Base-by-base conservation (phyloP, 345 rosid genomes). In the Arabis alpina region DNA sequence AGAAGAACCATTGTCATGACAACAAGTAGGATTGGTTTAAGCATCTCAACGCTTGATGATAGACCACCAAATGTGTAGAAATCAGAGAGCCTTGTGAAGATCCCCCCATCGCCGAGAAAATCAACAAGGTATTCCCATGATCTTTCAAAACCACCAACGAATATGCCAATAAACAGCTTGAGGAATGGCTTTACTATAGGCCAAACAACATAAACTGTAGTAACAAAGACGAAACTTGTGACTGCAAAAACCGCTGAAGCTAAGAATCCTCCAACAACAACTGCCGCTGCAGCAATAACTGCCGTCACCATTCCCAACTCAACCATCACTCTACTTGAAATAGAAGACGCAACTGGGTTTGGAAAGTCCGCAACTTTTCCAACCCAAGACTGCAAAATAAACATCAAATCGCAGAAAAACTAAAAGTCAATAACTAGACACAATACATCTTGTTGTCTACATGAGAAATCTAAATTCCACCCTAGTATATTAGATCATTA, bases 271-370 rank as follows among this genome's bases (percentile, higher is more conserved):
- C 98, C 98, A 73, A 86, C 88, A 34, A 87, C 80, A 75, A 74
- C 90, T 70, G 98, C 91, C 2, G 97, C 95, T 14, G 95, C 87
- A 62, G 86, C 93, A 82, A 92, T 92, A 47, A 84, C 71, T 54
- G 97, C 95, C 24, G 97, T 83, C 67, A 92, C 82, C 96, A 90
- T 83, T 61, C 97, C 98, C 61, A 92, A 82, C 87, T 92, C 98
- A 64, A 88, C 96, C 90, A 90, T 87, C 84, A 90, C 79, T 82
- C 98, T 87, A 80, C 98, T 87, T 53, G 98, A 92, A 77, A 92
- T 92, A 48, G 97, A 90, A 69, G 95, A 92, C 25, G 97, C 98
- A 12, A 88, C 85, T 5, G 95, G 95, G 80, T 88, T 84, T 56
- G 97, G 95, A 42, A 79, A 85, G 73, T 88, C 93, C 8, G 88